These are phyloP conservation scores for Bipolaris sorokiniana DNA, from an alignment of 2,329 filamentous ascomycete species.

Conservation along the genomic window DNA sequence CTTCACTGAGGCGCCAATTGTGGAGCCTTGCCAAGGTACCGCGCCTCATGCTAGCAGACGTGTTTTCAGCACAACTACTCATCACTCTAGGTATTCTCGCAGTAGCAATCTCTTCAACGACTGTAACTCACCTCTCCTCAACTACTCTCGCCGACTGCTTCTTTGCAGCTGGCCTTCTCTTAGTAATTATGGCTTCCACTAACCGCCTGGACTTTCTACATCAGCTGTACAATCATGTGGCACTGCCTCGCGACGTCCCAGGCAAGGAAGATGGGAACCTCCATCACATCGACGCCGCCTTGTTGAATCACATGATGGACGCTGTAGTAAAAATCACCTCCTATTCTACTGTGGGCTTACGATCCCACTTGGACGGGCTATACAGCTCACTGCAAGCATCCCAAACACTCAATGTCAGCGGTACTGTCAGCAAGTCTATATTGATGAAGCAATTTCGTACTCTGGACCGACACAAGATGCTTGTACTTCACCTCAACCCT, in stretches of 20 bases:
- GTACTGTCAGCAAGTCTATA: constrained; percentile 30
- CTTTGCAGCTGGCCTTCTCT: constrained; percentile 5
- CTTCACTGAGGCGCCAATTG: not conserved
- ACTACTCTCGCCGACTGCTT: constrained; percentile 3
- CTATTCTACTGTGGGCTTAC: constrained; percentile 15
- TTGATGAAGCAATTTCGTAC: constrained; percentile 28
- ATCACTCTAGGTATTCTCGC: not conserved
- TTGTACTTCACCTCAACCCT: constrained; percentile 55
- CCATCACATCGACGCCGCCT: constrained; percentile 31
- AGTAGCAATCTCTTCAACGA: not conserved
- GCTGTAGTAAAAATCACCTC: constrained; percentile 29
- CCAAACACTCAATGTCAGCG: constrained; percentile 30
- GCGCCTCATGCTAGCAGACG: not conserved
- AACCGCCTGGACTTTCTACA: constrained; percentile 21
- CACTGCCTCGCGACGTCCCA: constrained; percentile 50
- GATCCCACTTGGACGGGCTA: constrained; percentile 20
- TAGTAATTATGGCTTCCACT: constrained; percentile 26
- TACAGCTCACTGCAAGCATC: constrained; percentile 23
- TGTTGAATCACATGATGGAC: constrained; percentile 39
- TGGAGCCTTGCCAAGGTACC: not conserved
- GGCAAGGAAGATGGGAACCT: constrained; percentile 42
- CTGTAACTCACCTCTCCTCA: not conserved
- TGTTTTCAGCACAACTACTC: not conserved
- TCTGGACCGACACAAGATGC: constrained; percentile 26
- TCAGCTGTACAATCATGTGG: constrained; percentile 47